phyloP scores from a whole-genome alignment of 768 basidiomycete species.

The Suillus bovinus region DNA sequence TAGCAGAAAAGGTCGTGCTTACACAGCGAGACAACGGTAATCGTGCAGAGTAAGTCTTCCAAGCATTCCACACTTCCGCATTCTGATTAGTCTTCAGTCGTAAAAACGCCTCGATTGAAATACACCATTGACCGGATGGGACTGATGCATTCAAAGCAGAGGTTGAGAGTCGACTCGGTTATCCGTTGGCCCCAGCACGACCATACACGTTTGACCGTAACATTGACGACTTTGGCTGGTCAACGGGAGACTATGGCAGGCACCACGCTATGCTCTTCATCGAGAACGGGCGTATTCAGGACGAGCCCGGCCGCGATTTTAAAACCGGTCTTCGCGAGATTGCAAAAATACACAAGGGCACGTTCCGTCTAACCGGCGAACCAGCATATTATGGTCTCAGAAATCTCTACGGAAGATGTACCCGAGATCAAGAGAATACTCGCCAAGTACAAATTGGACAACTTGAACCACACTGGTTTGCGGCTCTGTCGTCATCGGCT shows the following conservation, averaged over 20 bases:
- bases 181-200: constrained; percentile 68
- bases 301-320: constrained; percentile 87
- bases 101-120: constrained; percentile 89
- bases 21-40: constrained; percentile 96
- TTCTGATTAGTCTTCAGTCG: constrained; percentile 40
- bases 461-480: constrained; percentile 74
- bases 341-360: constrained; percentile 91
- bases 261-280: constrained; percentile 94
- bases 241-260: constrained; percentile 79
- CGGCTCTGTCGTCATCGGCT: constrained; percentile 88
- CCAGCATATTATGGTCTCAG: constrained; percentile 89
- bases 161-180: constrained; percentile 88
- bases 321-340: constrained; percentile 93
- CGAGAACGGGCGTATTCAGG: constrained; percentile 97
- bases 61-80: background rate
- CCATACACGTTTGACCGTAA: constrained; percentile 84
- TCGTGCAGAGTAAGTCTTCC: constrained; percentile 73
- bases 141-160: constrained; percentile 83
- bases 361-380: constrained; percentile 93
- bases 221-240: constrained; percentile 95
- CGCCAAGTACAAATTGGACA: constrained; percentile 86
- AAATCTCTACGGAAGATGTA: constrained; percentile 73
- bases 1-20: constrained; percentile 93
- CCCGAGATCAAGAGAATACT: constrained; percentile 77
- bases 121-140: constrained; percentile 98